A percentile compares a stretch with the other conserved stretches of the same genome.
Conservation (phyloP, 2,329 filamentous ascomycete genomes). For the Arthrobotrys pseudoclavata region DNA sequence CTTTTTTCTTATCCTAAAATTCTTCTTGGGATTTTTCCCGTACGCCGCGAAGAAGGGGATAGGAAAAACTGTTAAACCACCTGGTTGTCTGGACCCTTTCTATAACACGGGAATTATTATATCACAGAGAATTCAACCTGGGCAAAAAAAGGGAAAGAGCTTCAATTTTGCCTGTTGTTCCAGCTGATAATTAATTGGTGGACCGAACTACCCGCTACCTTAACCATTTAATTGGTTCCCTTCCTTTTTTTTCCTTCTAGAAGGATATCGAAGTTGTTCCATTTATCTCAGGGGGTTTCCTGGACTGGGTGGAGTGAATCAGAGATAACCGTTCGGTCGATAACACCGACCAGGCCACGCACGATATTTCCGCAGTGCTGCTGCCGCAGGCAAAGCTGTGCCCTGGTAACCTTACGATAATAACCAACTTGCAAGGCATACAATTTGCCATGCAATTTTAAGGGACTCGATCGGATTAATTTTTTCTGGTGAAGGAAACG, state of each 20-base stretch:
- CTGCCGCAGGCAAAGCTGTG: background rate
- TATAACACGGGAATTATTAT: slow-evolving; percentile 58
- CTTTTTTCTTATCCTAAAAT: background rate
- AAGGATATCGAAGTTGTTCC: slow-evolving; percentile 20
- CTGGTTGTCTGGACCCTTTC: slow-evolving; percentile 26
- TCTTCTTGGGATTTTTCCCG: slow-evolving; percentile 9
- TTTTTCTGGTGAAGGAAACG: background rate
- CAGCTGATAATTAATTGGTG: slow-evolving; percentile 7
- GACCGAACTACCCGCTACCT: slow-evolving; percentile 8
- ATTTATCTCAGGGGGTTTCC: slow-evolving; percentile 1
- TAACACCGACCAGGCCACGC: slow-evolving; percentile 39
- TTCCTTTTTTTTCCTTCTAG: slow-evolving; percentile 11
- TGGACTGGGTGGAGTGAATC: background rate
- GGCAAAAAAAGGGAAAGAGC: slow-evolving; percentile 21
- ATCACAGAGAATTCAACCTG: slow-evolving; percentile 7
- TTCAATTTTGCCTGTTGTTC: slow-evolving; percentile 23
- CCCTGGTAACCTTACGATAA: slow-evolving; percentile 7
- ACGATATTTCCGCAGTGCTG: slow-evolving; percentile 48
- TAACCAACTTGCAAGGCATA: slow-evolving; percentile 16
- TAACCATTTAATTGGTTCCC: slow-evolving; percentile 11
- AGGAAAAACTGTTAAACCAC: slow-evolving; percentile 18
- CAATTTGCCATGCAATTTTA: background rate
- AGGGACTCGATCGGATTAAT: background rate
- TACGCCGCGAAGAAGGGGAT: background rate
- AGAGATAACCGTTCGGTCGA: slow-evolving; percentile 46